Conservation (phyloP, 108 stramenopile genomes). For the Skeletonema menzelii region DNA sequence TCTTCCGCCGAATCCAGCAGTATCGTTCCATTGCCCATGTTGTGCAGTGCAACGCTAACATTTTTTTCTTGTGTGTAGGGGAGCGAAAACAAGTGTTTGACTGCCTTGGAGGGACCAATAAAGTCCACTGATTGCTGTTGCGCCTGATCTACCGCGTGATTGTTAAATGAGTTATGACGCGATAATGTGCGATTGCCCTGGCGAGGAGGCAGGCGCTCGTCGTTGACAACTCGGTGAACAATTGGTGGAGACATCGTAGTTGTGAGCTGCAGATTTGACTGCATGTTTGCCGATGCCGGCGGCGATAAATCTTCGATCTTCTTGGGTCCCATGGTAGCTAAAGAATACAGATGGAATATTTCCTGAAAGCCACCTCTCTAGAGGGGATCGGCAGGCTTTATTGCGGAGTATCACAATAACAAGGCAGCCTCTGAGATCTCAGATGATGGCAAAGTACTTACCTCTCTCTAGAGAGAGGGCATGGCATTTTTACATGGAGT, state of each 20-base stretch:
- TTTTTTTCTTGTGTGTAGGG: conserved; percentile 53
- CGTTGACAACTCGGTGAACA: not conserved
- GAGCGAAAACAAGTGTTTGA: conserved; percentile 75
- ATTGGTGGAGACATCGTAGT: not conserved
- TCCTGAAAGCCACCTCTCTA: no score
- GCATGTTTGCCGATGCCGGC: not conserved
- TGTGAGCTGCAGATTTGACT: not conserved
- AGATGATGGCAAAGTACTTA: no score
- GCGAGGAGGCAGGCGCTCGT: not conserved
- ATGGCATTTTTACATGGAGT: no score
- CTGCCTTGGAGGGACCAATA: conserved; percentile 66
- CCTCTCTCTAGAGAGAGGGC: no score
- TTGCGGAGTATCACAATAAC: no score
- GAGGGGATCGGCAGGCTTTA: no score
- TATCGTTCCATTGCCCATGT: conserved; percentile 70
- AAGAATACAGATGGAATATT: no score
- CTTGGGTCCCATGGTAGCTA: not conserved
- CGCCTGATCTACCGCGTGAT: not conserved
- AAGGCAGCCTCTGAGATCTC: no score
- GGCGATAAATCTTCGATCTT: not conserved
- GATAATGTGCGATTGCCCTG: not conserved
- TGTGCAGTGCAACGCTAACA: conserved; percentile 73
- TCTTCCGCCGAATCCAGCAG: conserved; percentile 60
- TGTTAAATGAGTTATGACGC: not conserved
- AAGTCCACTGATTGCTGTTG: conserved; percentile 51